These are phyloP conservation scores for Phytophthora aleatoria DNA, from an alignment of 352 stramenopile species.

Conservation along the genomic window DNA sequence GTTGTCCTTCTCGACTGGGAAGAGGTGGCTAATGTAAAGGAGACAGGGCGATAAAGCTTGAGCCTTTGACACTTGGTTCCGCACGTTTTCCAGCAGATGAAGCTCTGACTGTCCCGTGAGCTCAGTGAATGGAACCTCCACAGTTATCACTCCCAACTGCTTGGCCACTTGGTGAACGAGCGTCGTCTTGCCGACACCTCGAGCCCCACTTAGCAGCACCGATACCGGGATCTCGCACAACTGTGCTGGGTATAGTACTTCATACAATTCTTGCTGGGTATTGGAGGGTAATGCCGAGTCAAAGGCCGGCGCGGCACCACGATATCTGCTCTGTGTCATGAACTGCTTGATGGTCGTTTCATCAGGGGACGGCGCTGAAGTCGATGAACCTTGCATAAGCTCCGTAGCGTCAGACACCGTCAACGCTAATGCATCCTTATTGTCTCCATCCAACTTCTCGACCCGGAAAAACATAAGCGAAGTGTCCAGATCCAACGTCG, in stretches of 20 bases:
- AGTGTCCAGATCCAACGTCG: slow-evolving; percentile 60
- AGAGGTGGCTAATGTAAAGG: slow-evolving; percentile 84
- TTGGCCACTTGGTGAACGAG: slow-evolving; percentile 75
- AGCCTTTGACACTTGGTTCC: slow-evolving; percentile 69
- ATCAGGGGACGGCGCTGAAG: slow-evolving; percentile 54
- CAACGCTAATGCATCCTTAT: slow-evolving; percentile 39
- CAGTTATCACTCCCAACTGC: slow-evolving; percentile 62
- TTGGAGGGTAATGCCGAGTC: slow-evolving; percentile 38
- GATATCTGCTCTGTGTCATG: slow-evolving; percentile 34
- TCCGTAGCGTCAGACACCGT: slow-evolving; percentile 67
- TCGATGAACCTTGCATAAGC: slow-evolving; percentile 65
- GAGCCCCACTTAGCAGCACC: slow-evolving; percentile 66
- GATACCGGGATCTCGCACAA: slow-evolving; percentile 75
- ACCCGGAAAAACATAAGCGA: slow-evolving; percentile 82
- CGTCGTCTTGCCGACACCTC: slow-evolving; percentile 72
- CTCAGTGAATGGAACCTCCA: slow-evolving; percentile 83
- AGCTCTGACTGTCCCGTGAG: slow-evolving; percentile 74
- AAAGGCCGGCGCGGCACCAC: slow-evolving; percentile 8
- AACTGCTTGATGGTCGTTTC: slow-evolving; percentile 63
- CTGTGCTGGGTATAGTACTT: slow-evolving; percentile 71
- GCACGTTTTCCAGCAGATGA: slow-evolving; percentile 77
- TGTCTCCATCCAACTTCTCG: slow-evolving; percentile 47
- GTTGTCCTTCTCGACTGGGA: slow-evolving; percentile 77
- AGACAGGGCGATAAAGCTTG: slow-evolving; percentile 70
- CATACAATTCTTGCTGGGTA: slow-evolving; percentile 55